A percentile compares a stretch with the other conserved stretches of the same genome.
Conservation (phyloP, 2,329 filamentous ascomycete genomes). For the Calycina herbarum region DNA sequence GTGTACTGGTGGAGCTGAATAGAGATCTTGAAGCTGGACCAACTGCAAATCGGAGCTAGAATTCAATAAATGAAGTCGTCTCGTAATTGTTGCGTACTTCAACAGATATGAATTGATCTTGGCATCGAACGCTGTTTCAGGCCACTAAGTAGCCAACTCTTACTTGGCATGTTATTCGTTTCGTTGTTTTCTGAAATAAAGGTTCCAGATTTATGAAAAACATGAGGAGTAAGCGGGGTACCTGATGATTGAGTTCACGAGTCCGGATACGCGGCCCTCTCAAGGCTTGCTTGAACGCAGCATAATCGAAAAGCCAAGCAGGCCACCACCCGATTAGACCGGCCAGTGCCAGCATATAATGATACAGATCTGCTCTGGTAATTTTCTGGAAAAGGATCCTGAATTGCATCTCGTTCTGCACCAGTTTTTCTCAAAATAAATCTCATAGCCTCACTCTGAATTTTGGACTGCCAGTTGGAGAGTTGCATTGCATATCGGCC, state of each 20-base stretch:
- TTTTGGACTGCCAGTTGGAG: not conserved
- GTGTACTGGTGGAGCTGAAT: too few relatives aligned
- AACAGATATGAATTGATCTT: not conserved
- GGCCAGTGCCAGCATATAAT: conserved; percentile 2
- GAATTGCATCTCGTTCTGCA: not conserved
- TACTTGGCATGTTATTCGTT: not conserved
- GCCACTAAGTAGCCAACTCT: not conserved
- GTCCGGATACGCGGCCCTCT: not conserved
- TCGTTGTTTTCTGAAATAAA: not conserved
- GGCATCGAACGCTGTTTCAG: not conserved
- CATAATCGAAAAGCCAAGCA: not conserved
- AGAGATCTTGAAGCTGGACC: not conserved
- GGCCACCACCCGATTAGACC: not conserved
- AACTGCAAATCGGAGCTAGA: not conserved
- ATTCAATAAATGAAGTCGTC: not conserved
- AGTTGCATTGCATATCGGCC: not conserved
- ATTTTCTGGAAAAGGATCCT: not conserved
- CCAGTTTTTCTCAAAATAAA: not conserved
- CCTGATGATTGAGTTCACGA: not conserved
- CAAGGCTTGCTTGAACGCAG: not conserved
- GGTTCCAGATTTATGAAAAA: not conserved
- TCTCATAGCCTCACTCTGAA: not conserved
- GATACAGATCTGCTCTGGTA: not conserved
- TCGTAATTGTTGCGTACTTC: not conserved
- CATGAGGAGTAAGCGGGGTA: not conserved